These are phyloP conservation scores for Nothopassalora personata DNA, from an alignment of 2,329 filamentous ascomycete genomes.

Conservation along the genomic window DNA sequence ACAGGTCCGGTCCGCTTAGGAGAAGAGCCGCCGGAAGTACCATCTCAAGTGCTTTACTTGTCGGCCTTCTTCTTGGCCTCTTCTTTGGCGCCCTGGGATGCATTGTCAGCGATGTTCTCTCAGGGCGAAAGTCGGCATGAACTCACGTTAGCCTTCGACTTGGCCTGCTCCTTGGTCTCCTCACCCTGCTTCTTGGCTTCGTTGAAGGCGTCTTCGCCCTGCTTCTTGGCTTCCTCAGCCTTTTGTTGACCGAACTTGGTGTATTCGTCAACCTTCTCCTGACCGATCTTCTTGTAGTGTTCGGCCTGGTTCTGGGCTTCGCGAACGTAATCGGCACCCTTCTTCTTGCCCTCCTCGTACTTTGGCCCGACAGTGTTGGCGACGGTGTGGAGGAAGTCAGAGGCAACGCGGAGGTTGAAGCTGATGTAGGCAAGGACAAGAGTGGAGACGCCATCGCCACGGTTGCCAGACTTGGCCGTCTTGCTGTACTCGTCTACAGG, in stretches of 20 bases:
- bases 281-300: conserved; percentile 23
- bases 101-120: not conserved
- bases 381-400: conserved; percentile 30
- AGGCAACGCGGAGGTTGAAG: conserved; percentile 32
- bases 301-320: conserved; percentile 25
- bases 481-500: conserved; percentile 35
- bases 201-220: conserved; percentile 23
- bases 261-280: conserved; percentile 25
- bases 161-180: conserved; percentile 23
- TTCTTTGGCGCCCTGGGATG: conserved; percentile 22
- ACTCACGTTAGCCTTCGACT: conserved; percentile 16
- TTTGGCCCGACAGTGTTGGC: conserved; percentile 31
- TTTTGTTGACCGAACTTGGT: conserved; percentile 26
- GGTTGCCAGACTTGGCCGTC: conserved; percentile 31
- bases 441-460: conserved; percentile 27
- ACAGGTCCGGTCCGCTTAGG: too few relatives aligned
- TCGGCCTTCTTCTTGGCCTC: conserved; percentile 25
- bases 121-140: not conserved
- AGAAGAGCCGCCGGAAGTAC: not conserved
- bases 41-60: conserved; percentile 15
- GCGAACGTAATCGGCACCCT: conserved; percentile 26
- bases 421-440: conserved; percentile 31
- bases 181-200: conserved; percentile 28
- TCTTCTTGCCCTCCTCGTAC: conserved; percentile 34
- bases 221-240: conserved; percentile 25